phyloP scores from a whole-genome alignment of 2,329 filamentous ascomycete genomes.

The Clarireedia paspali region DNA sequence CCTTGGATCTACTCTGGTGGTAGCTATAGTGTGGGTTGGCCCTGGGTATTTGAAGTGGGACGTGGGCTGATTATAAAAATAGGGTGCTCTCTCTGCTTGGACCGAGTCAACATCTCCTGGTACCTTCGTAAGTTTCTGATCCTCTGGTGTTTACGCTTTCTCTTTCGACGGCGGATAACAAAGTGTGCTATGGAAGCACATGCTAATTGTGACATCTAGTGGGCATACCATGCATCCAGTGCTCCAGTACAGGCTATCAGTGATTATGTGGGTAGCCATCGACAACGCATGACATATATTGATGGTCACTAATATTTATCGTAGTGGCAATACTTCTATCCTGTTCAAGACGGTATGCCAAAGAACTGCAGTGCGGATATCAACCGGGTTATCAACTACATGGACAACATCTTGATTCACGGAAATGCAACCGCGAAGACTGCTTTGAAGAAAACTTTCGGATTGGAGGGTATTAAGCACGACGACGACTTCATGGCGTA shows the following conservation, averaged over 20 bases:
- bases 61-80: neutral
- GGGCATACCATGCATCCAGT: slow-evolving; percentile 51
- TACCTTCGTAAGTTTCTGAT: slow-evolving; percentile 33
- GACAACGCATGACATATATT: too few relatives aligned
- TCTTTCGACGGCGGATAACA: too few relatives aligned
- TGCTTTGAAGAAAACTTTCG: slow-evolving; percentile 44
- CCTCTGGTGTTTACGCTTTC: neutral
- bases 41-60: neutral
- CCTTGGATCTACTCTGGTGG: slow-evolving; percentile 51
- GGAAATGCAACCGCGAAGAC: slow-evolving; percentile 36
- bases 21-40: slow-evolving; percentile 37
- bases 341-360: slow-evolving; percentile 50
- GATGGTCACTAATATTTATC: neutral
- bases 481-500: neutral
- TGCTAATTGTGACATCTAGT: slow-evolving; percentile 21
- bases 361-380: slow-evolving; percentile 49
- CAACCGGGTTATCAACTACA: slow-evolving; percentile 42
- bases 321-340: slow-evolving; percentile 49
- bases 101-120: slow-evolving; percentile 43
- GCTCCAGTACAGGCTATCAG: slow-evolving; percentile 47
- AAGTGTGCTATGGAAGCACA: neutral
- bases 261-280: slow-evolving; percentile 35
- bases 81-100: slow-evolving; percentile 48
- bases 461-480: slow-evolving; percentile 34
- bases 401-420: slow-evolving; percentile 41